Evolutionary conservation across 345 rosid species (phyloP), one percentile per base, ranked within the genome.

Genomic region (Pelargonium nanum): DNA sequence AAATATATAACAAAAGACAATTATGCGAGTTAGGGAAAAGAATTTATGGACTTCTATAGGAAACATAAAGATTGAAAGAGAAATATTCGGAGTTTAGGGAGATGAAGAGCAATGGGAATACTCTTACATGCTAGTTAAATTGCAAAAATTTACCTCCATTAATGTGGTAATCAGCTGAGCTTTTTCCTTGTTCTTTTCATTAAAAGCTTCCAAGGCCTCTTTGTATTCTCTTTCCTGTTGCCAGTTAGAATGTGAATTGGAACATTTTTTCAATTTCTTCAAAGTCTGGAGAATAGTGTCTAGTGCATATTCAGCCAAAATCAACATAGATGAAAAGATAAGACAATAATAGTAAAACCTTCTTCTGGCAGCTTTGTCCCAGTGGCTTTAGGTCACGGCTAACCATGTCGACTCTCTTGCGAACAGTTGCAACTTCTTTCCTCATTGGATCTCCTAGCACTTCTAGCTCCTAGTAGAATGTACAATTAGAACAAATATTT

Each of bases 331-430:
- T 53, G 25, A 16, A 6, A n/a, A 26, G n/a, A 15, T 24, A 23
- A 22, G 23, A 1, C 23, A 19, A 54, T 30, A 28, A 15, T 44
- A 13, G 20, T 9, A 9, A 21, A 21, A 89, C 96, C 96, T 83
- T 91, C 68, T 84, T 91, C 22, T 84, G 96, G 70, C 86, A 84
- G 74, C 80, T 81, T 65, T 78, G 85, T n/a, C 88, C 89, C 10
- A 88, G 66, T 48, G 87, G 74, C 76, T 86, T 85, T 19, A 91
- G 72, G 59, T 91, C 94, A 59, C 80, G 68, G 28, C 77, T 80
- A 1, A 78, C 83, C 65, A 74, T 57, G 61, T 91, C 97, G 17
- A 91, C 80, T 78, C 72, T 85, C 75, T 87, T 84, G 9, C 86
- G 75, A 12, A 83, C 77, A 15, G 63, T 65, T 4, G 81, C 88